Conservation (phyloP, 1,139 yeast species). For the Suhomyces guaymorum region DNA sequence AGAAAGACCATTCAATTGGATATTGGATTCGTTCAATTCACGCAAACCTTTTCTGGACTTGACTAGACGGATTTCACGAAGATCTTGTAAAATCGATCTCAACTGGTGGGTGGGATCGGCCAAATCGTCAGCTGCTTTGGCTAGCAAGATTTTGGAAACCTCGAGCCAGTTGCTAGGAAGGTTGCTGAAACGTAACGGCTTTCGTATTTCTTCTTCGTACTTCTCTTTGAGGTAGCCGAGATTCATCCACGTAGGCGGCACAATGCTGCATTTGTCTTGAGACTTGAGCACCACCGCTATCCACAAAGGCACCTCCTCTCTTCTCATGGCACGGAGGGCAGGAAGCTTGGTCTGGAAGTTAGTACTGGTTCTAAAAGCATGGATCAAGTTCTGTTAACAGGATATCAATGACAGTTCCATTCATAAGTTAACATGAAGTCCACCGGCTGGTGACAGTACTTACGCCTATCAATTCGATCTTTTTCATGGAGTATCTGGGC, state of each 20-base stretch:
- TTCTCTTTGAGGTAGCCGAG: conserved; percentile 53
- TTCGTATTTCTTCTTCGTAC: conserved; percentile 67
- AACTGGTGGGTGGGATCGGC: conserved; percentile 64
- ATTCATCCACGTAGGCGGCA: conserved; percentile 87
- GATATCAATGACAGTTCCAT: too few relatives aligned
- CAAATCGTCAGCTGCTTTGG: conserved; percentile 73
- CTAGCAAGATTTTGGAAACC: conserved; percentile 64
- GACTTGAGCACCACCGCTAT: conserved; percentile 77
- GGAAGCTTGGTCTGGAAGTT: conserved; percentile 45
- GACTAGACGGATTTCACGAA: conserved; percentile 78
- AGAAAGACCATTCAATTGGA: conserved; percentile 82
- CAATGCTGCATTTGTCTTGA: conserved; percentile 82
- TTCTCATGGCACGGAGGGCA: conserved; percentile 63
- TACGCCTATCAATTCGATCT: conserved; percentile 64
- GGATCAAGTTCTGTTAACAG: too few relatives aligned
- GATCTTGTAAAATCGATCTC: conserved; percentile 73
- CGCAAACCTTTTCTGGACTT: conserved; percentile 79
- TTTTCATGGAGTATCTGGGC: conserved; percentile 71
- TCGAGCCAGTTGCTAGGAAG: conserved; percentile 92
- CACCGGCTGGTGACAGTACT: conserved; percentile 24
- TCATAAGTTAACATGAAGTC: too few relatives aligned
- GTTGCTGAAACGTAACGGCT: conserved; percentile 60
- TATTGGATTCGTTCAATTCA: conserved; percentile 78
- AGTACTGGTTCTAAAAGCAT: too few relatives aligned
- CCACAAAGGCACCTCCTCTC: conserved; percentile 83